Evolutionary conservation across 352 stramenopile genomes (phyloP).

Genomic region (Pythium volutum): DNA sequence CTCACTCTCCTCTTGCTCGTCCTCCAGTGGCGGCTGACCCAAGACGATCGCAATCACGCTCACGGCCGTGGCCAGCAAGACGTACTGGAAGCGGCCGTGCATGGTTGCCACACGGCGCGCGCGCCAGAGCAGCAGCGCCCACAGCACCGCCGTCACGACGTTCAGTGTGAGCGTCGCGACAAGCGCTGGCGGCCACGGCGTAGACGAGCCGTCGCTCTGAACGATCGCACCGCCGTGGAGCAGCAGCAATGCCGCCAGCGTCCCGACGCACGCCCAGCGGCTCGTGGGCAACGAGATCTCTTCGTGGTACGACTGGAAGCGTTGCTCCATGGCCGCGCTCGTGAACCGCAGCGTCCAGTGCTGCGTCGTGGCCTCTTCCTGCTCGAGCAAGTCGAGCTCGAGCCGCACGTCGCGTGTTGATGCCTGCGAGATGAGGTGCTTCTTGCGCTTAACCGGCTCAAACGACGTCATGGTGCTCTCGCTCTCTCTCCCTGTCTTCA

Average conservation of each 20-base stretch:
- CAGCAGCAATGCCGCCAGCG: slow-evolving; percentile 32
- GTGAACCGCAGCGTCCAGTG: slow-evolving; percentile 49
- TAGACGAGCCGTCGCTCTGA: neutral
- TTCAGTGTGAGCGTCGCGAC: slow-evolving; percentile 23
- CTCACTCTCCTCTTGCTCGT: too few species aligned
- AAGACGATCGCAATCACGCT: slow-evolving; percentile 42
- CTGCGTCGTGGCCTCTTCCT: slow-evolving; percentile 38
- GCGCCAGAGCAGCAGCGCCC: slow-evolving; percentile 26
- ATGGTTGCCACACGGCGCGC: slow-evolving; percentile 20
- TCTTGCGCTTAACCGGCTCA: slow-evolving; percentile 18
- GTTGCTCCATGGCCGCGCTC: slow-evolving; percentile 38
- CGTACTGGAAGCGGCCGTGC: slow-evolving; percentile 32
- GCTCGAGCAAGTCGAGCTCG: slow-evolving; percentile 48
- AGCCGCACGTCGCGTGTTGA: slow-evolving; percentile 41
- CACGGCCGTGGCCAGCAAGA: slow-evolving; percentile 32
- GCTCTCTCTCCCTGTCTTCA: too few species aligned
- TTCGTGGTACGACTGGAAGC: slow-evolving; percentile 64
- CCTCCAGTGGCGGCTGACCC: slow-evolving; percentile 29
- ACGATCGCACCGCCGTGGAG: slow-evolving; percentile 42
- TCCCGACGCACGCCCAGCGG: slow-evolving; percentile 30
- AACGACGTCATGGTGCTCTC: too few species aligned
- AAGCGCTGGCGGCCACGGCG: slow-evolving; percentile 28
- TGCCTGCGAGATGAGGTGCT: slow-evolving; percentile 44
- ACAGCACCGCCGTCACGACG: slow-evolving; percentile 1
- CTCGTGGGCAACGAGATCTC: slow-evolving; percentile 40